Conservation (phyloP, 1,284 basidiomycete genomes). For the Agaricales sp. region DNA sequence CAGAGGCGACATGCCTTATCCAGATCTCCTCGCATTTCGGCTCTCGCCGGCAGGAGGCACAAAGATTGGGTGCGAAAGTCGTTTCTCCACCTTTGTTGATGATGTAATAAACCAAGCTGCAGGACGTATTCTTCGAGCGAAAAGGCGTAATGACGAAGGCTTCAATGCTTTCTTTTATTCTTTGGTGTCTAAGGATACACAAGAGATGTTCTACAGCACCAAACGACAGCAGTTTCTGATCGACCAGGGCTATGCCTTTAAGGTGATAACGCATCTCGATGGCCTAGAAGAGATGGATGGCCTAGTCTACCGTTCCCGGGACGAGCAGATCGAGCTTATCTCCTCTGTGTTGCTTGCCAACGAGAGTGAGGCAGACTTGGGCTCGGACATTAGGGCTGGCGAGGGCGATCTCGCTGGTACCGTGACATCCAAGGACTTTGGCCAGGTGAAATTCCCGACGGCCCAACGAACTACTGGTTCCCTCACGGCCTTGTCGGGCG, state of each 20-base stretch:
- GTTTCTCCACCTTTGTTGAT: conserved; percentile 9
- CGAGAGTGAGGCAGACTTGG: conserved; percentile 86
- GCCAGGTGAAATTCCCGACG: conserved; percentile 48
- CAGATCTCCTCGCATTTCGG: conserved; percentile 99
- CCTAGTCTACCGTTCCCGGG: conserved; percentile 84
- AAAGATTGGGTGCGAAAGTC: conserved; percentile 66
- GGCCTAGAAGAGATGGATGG: conserved; percentile 83
- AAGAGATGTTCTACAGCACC: conserved; percentile 99
- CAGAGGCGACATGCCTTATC: conserved; percentile 98
- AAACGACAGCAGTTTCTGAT: conserved; percentile 99
- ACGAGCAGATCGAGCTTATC: conserved; percentile 93
- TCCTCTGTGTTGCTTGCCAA: conserved; percentile 88
- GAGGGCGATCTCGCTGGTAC: conserved; percentile 77
- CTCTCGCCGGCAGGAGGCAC: conserved; percentile 95
- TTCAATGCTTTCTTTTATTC: conserved; percentile 99
- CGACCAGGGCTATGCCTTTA: conserved; percentile 98
- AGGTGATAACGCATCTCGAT: conserved; percentile 96
- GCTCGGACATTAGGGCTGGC: conserved; percentile 67
- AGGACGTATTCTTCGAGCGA: conserved; percentile 94
- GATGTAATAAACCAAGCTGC: conserved; percentile 8
- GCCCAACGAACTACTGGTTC: conserved; percentile 81
- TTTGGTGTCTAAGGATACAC: conserved; percentile 96
- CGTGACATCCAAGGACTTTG: conserved; percentile 70
- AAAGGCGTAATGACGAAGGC: conserved; percentile 96
- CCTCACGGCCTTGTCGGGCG: conserved; percentile 78